phyloP scores from a whole-genome alignment of 768 basidiomycete species.

The Scleroderma citrinum region DNA sequence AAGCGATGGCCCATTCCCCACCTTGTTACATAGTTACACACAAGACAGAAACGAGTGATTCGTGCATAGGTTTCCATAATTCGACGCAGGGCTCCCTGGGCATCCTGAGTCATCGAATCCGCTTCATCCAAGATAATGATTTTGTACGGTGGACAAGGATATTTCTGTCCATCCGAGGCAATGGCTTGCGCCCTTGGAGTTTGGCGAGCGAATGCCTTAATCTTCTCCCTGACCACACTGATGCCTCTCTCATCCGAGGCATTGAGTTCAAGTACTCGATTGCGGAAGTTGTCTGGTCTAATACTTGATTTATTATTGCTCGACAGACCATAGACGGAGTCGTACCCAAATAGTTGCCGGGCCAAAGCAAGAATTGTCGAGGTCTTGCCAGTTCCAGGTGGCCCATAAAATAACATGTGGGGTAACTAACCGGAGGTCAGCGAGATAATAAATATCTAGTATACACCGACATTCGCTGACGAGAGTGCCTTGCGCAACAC shows the following conservation, averaged over 20 bases:
- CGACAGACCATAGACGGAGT: not conserved
- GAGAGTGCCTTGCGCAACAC: constrained; percentile 87
- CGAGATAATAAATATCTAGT: not conserved
- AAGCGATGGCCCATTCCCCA: constrained; percentile 29
- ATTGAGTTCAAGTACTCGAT: constrained; percentile 93
- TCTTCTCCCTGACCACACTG: constrained; percentile 93
- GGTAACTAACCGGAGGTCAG: constrained; percentile 62
- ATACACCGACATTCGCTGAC: constrained; percentile 74
- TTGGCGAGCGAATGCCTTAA: constrained; percentile 95
- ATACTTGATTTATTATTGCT: not conserved
- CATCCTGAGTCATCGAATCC: constrained; percentile 99
- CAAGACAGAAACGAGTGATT: constrained; percentile 95
- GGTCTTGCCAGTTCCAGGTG: constrained; percentile 98
- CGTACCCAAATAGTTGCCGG: constrained; percentile 90
- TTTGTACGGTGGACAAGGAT: constrained; percentile 97
- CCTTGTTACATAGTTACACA: constrained; percentile 99
- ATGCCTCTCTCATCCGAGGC: constrained; percentile 99
- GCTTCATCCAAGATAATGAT: constrained; percentile 99
- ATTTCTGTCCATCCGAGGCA: constrained; percentile 73
- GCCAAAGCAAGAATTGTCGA: constrained; percentile 94
- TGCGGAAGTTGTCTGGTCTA: constrained; percentile 91
- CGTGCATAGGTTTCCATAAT: constrained; percentile 99
- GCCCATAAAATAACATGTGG: constrained; percentile 99
- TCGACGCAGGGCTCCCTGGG: constrained; percentile 92
- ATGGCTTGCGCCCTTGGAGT: constrained; percentile 74